These are phyloP conservation scores for Zelonia costaricensis DNA, from an alignment of 208 protist genomes.

Conservation along the genomic window DNA sequence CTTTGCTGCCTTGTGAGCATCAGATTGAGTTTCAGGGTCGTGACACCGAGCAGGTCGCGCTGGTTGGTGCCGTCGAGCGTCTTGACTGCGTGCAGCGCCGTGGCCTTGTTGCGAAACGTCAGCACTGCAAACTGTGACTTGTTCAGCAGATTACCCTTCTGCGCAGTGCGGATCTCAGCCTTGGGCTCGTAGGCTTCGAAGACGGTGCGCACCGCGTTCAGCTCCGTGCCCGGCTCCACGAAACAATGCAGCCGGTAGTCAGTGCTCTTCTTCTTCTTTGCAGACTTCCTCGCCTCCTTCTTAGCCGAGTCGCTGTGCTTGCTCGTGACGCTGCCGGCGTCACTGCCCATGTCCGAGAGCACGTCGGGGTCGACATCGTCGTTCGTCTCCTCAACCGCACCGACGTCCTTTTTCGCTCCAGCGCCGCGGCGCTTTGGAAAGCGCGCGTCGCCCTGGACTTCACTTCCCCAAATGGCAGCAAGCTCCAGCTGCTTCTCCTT, in stretches of 20 bases:
- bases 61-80: constrained; percentile 80
- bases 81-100: constrained; percentile 82
- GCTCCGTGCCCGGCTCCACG: constrained; percentile 84
- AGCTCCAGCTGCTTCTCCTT: constrained; percentile 87
- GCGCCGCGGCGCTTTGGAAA: constrained; percentile 65
- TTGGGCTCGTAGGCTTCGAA: constrained; percentile 89
- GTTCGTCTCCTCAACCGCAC: constrained; percentile 27
- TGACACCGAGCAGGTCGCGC: constrained; percentile 73
- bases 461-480: constrained; percentile 84
- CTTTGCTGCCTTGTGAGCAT: constrained; percentile 83
- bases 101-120: constrained; percentile 89
- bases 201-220: constrained; percentile 78
- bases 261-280: constrained; percentile 31
- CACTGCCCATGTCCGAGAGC: constrained; percentile 43
- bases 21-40: constrained; percentile 67
- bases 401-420: constrained; percentile 29
- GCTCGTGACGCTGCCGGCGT: constrained; percentile 35
- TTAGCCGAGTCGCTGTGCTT: constrained; percentile 21
- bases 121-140: constrained; percentile 89
- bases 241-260: constrained; percentile 88
- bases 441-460: constrained; percentile 67
- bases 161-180: constrained; percentile 70
- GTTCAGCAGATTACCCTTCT: constrained; percentile 89
- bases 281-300: constrained; percentile 35
- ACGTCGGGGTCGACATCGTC: constrained; percentile 38